Evolutionary conservation across 2,329 filamentous ascomycete genomes (phyloP).

Genomic region (Proliferodiscus dingleyae): DNA sequence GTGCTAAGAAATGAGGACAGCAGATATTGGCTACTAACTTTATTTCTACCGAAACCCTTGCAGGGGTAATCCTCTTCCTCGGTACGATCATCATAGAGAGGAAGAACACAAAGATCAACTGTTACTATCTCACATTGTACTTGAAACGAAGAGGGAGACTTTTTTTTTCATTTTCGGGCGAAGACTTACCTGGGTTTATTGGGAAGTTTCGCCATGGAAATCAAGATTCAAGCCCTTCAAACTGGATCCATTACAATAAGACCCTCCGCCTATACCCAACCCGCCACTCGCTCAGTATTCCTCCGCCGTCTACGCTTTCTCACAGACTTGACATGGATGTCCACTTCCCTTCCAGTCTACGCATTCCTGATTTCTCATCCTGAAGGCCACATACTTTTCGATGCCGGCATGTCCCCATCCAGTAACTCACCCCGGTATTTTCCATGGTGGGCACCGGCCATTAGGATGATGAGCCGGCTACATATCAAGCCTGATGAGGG

Average conservation of each 20-base stretch:
- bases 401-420: constrained; percentile 25
- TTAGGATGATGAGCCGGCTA: constrained; percentile 7
- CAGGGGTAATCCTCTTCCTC: too few relatives aligned
- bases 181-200: too few relatives aligned
- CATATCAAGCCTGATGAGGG: constrained; percentile 7
- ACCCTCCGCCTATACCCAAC: constrained; percentile 6
- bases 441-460: constrained; percentile 15
- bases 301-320: constrained; percentile 13
- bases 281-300: constrained; percentile 9
- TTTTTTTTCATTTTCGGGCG: too few relatives aligned
- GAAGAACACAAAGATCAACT: too few relatives aligned
- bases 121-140: too few relatives aligned
- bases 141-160: too few relatives aligned
- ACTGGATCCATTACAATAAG: constrained; percentile 3
- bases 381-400: constrained; percentile 25
- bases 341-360: constrained; percentile 17
- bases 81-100: too few relatives aligned
- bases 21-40: too few relatives aligned
- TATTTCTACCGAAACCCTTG: too few relatives aligned
- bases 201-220: too few relatives aligned
- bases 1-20: too few relatives aligned
- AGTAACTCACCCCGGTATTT: constrained; percentile 24
- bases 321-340: constrained; percentile 8
- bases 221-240: constrained; percentile 3
- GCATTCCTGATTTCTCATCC: constrained; percentile 25